Conservation (phyloP, 495 filamentous ascomycete species). For the Lindgomyces ingoldianus region DNA sequence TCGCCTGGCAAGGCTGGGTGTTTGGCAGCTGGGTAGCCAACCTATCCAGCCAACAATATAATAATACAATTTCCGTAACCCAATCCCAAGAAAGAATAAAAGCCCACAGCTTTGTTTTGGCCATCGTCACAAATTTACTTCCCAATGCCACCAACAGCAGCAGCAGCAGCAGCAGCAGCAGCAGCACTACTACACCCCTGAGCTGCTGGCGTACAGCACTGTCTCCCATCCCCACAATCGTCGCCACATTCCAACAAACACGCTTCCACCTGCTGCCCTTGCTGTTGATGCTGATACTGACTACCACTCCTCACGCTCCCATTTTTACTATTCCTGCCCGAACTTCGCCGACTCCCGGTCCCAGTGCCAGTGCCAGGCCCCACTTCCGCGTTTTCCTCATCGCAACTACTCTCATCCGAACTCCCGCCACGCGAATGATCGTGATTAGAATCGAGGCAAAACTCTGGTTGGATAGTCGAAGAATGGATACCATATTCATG, state of each 20-base stretch:
- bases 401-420: constrained; percentile 35
- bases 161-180: no score
- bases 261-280: constrained; percentile 48
- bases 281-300: no score
- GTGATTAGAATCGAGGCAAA: constrained; percentile 62
- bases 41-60: no score
- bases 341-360: constrained; percentile 18
- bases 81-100: no score
- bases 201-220: constrained; percentile 10
- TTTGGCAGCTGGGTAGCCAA: no score
- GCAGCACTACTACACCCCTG: not conserved
- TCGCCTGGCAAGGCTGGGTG: no score
- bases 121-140: no score
- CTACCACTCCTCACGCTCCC: constrained; percentile 56
- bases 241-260: constrained; percentile 59
- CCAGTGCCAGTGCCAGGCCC: constrained; percentile 42
- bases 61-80: no score
- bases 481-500: constrained; percentile 96
- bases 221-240: constrained; percentile 14
- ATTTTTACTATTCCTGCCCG: constrained; percentile 47
- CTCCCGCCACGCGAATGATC: constrained; percentile 45
- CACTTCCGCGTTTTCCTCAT: constrained; percentile 38
- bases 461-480: constrained; percentile 98
- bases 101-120: no score
- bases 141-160: no score